Base-by-base conservation (phyloP, 2,329 filamentous ascomycete genomes). In the Botrytis aclada region DNA sequence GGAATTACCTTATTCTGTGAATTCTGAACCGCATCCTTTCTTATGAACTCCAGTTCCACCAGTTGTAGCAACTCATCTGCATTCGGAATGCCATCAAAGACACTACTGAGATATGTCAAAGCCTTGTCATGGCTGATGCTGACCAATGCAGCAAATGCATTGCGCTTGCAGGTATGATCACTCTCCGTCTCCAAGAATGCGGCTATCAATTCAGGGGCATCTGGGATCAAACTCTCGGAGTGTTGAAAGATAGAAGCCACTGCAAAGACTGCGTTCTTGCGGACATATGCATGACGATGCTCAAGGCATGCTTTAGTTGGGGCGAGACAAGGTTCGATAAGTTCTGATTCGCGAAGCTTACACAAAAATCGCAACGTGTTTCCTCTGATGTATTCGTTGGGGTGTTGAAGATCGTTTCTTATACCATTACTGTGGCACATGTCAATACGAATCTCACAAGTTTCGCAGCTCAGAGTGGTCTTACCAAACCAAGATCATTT, bases 401-500 rank as follows among this genome's bases (percentile, higher is more conserved):
- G 91, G 80, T 98, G 95, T 82, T 98, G 95, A 74, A 99, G 87
- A 81, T 99, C 96, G 83, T 98, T 97, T 81, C 95, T 92, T 81
- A 99, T 98, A 77, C 96, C 96, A 84, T 99, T 99, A 84, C 95
- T 98, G 79, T 70, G 25, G n/a, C 22, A 60, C 12, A 39, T 47
- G 54, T 62, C 45, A 65, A 51, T 34, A 72, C 4, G 63, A 41
- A 25, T 39, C 56, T 18, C 32, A 29, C 10, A 16, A 67, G 29
- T 34, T 34, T 71, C 54, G 69, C 71, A 71, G 45, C n/a, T 62
- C 39, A 63, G 20, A 47, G 32, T 37, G 60, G 61, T 78, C 83
- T 82, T 87, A 98, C 95, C 96, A 99, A 80, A 99, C 96, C 80
- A 99, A 85, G 82, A 99, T 99, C 94, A 98, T 98, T 85, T 99